Percentiles rank a stretch among this genome's conserved stretches.
Conservation (phyloP, 305 asterid genomes). For the Fraxinus dipetala region DNA sequence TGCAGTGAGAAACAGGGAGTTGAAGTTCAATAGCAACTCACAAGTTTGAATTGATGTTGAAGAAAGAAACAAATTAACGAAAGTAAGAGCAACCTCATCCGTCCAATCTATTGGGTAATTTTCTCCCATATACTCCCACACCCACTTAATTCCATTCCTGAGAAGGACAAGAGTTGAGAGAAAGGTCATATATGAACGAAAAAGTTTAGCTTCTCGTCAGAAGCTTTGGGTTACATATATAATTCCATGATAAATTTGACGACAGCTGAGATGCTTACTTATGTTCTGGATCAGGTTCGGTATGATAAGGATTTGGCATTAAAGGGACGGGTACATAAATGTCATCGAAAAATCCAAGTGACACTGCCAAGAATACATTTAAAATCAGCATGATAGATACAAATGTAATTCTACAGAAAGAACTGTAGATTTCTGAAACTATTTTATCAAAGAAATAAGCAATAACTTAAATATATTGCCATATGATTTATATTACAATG, state of each 20-base stretch:
- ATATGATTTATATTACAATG: neutral
- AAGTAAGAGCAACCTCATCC: conserved; percentile 57
- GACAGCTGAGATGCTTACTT: conserved; percentile 41
- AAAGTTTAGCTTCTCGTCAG: neutral
- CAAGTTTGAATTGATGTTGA: conserved; percentile 12
- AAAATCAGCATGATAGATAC: conserved; percentile 6
- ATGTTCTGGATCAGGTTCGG: conserved; percentile 58
- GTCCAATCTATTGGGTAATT: conserved; percentile 54
- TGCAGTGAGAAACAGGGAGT: conserved; percentile 37
- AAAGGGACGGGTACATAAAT: conserved; percentile 64
- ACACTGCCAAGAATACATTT: conserved; percentile 42
- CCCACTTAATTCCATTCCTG: conserved; percentile 66
- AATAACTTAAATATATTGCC: neutral
- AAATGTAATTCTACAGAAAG: neutral
- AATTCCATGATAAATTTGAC: conserved; percentile 5
- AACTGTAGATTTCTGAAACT: neutral
- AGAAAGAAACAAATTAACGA: neutral
- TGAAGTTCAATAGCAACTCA: neutral
- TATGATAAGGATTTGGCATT: conserved; percentile 51
- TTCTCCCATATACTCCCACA: conserved; percentile 55
- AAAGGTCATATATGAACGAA: conserved; percentile 16
- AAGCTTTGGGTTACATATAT: neutral
- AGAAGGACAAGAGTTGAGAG: conserved; percentile 12
- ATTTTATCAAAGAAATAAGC: neutral
- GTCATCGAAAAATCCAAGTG: conserved; percentile 87